Percentiles rank a stretch among this genome's conserved stretches.
These are phyloP conservation scores for Triticum timopheevii DNA, from an alignment of 176 grass and related monocot species.

Conservation along the genomic window DNA sequence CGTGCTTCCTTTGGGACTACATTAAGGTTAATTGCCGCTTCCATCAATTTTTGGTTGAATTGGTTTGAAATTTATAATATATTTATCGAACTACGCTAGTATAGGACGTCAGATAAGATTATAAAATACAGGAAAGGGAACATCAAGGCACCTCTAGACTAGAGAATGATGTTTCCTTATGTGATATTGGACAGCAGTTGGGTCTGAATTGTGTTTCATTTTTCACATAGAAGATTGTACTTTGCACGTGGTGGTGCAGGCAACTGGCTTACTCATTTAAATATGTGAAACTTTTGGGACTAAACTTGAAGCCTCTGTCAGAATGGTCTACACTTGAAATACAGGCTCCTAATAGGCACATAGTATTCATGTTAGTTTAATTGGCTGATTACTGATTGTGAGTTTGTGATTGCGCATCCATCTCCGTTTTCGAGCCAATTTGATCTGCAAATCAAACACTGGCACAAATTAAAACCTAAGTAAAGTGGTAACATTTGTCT, in stretches of 20 bases:
- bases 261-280: neutral
- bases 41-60: conserved; percentile 6
- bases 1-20: conserved; percentile 90
- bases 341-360: neutral
- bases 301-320: neutral
- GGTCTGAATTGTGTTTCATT: neutral
- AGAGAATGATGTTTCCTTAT: neutral
- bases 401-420: neutral
- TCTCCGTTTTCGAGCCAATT: neutral
- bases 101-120: neutral
- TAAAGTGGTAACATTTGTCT: neutral
- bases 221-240: neutral
- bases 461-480: neutral
- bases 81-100: neutral
- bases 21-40: conserved; percentile 48
- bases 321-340: neutral
- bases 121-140: neutral
- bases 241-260: neutral
- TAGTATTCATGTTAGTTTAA: neutral
- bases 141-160: conserved; percentile 6
- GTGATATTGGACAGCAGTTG: neutral
- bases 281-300: neutral
- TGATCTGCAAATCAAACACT: neutral
- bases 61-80: neutral
- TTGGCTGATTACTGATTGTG: neutral